Percentiles rank a stretch among this genome's conserved stretches.
Conservation (phyloP, 2,329 filamentous ascomycete genomes). For the Apiospora malaysiana region DNA sequence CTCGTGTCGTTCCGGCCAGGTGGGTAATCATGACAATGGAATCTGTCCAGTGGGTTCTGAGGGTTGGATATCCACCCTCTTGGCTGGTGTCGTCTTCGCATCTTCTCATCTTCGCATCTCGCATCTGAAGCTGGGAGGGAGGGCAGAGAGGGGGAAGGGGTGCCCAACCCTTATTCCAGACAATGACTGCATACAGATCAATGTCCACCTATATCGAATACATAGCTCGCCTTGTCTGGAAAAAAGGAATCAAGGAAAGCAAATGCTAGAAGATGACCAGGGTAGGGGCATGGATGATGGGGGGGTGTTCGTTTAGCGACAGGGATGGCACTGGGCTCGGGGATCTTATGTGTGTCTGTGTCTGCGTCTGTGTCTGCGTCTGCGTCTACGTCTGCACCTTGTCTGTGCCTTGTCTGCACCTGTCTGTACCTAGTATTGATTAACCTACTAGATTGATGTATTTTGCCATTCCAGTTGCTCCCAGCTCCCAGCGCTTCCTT, state of each 20-base stretch:
- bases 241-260: conserved; percentile 24
- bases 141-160: background rate
- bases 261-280: conserved; percentile 22
- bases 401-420: too few species aligned
- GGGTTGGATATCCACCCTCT: background rate
- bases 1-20: background rate
- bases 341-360: conserved; percentile 1
- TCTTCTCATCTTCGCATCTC: conserved; percentile 11
- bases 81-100: background rate
- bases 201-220: conserved; percentile 7
- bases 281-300: background rate
- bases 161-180: conserved; percentile 5
- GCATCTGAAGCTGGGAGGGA: background rate
- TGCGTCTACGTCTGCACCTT: too few species aligned
- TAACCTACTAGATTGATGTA: too few species aligned
- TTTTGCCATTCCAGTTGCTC: conserved; percentile 32
- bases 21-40: too few species aligned
- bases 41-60: background rate
- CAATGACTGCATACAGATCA: conserved; percentile 6
- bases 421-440: too few species aligned
- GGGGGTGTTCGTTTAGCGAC: conserved; percentile 2
- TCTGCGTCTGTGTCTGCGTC: too few species aligned
- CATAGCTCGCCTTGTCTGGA: conserved; percentile 22
- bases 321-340: conserved; percentile 7
- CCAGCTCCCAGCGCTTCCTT: conserved; percentile 5